Conservation (phyloP, 768 basidiomycete genomes). For the Tylopilus cervinicoccineus region DNA sequence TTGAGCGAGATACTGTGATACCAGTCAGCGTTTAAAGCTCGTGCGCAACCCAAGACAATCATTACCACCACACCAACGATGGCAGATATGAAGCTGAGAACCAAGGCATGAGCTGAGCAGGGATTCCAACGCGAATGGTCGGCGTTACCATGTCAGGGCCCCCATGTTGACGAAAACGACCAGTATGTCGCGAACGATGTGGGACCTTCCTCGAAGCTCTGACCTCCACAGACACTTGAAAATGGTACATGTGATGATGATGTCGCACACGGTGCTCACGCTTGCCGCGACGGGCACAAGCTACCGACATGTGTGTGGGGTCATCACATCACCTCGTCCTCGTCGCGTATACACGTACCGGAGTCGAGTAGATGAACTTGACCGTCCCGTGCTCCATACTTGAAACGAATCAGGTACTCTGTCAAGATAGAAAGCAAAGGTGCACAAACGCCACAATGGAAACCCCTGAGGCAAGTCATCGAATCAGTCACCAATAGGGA, state of each 20-base stretch:
- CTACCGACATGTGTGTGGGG: neutral
- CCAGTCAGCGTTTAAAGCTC: neutral
- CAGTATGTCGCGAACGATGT: conserved; percentile 4
- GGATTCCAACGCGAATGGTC: too few species aligned
- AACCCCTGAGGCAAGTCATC: neutral
- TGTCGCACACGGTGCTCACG: conserved; percentile 9
- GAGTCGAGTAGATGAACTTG: conserved; percentile 4
- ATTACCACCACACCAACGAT: conserved; percentile 7
- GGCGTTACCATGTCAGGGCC: conserved; percentile 10
- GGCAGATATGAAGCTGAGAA: conserved; percentile 9
- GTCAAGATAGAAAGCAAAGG: neutral
- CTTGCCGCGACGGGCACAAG: conserved; percentile 4
- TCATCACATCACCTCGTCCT: neutral
- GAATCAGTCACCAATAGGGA: neutral
- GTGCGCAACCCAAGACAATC: neutral
- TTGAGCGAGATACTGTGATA: conserved; percentile 7
- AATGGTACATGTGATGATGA: conserved; percentile 9
- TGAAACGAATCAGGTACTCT: neutral
- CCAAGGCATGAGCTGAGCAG: neutral
- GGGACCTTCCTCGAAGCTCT: conserved; percentile 4
- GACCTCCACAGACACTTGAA: conserved; percentile 13
- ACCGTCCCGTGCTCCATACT: conserved; percentile 3
- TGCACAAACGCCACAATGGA: conserved; percentile 2
- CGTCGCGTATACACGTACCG: neutral
- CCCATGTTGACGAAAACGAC: conserved; percentile 17